Evolutionary conservation across 1,284 basidiomycete genomes (phyloP).

Genomic region (Cutaneotrichosporon arboriforme): DNA sequence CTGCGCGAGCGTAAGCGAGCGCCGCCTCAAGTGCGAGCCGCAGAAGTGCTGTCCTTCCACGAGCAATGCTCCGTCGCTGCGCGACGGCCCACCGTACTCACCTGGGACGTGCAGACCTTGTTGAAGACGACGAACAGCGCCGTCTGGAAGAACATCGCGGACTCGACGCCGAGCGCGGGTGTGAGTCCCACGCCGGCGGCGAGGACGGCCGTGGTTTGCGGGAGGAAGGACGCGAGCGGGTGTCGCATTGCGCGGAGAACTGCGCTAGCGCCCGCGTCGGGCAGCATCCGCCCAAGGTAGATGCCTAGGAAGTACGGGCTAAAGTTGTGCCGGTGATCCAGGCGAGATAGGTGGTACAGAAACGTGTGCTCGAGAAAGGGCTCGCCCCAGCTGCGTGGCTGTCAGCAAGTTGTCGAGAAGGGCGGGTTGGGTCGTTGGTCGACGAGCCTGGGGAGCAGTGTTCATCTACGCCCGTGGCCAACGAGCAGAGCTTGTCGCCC

Average conservation of each 20-base stretch:
- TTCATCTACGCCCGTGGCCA: no score
- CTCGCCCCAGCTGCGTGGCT: slow-evolving; percentile 77
- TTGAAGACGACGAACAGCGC: slow-evolving; percentile 88
- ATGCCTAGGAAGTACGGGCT: slow-evolving; percentile 94
- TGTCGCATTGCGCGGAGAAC: slow-evolving; percentile 27
- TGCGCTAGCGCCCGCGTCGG: background rate
- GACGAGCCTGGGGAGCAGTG: no score
- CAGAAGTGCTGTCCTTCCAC: no score
- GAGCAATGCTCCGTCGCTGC: no score
- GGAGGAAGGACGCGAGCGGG: slow-evolving; percentile 46
- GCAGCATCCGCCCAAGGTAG: slow-evolving; percentile 56
- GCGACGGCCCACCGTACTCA: no score
- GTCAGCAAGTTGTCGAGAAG: background rate
- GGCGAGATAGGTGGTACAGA: slow-evolving; percentile 82
- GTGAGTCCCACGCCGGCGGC: slow-evolving; percentile 37
- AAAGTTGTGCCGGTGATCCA: slow-evolving; percentile 97
- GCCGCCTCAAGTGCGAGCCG: no score
- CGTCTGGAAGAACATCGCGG: slow-evolving; percentile 80
- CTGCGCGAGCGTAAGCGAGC: no score
- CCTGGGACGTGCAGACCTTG: slow-evolving; percentile 97
- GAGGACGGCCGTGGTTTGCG: slow-evolving; percentile 47
- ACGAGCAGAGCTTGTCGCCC: no score
- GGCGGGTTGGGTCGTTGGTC: background rate
- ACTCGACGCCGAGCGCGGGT: slow-evolving; percentile 56
- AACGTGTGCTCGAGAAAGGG: slow-evolving; percentile 90